phyloP scores from a whole-genome alignment of 2,329 filamentous ascomycete genomes.

The Penicillium sclerotiorum region DNA sequence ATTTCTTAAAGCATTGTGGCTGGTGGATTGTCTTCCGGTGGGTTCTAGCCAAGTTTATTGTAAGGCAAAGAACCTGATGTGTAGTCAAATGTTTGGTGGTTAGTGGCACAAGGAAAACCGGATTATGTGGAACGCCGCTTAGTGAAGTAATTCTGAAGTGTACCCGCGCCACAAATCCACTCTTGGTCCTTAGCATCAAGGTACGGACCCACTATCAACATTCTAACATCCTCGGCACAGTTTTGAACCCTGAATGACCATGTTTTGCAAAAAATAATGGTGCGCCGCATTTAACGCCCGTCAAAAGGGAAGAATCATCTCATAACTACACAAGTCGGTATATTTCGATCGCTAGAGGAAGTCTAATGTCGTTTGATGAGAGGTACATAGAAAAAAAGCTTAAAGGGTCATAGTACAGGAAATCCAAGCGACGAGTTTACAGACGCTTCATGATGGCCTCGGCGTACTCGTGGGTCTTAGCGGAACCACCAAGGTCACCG shows the following conservation, averaged over 20 bases:
- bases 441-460: constrained; percentile 79
- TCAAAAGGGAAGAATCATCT: constrained; percentile 3
- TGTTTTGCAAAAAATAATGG: no score
- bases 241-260: neutral
- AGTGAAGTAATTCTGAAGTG: neutral
- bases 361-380: constrained; percentile 43
- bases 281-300: no score
- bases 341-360: constrained; percentile 41
- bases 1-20: neutral
- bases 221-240: neutral
- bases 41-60: neutral
- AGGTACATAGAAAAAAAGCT: constrained; percentile 33
- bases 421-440: constrained; percentile 36
- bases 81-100: no score
- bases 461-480: constrained; percentile 94
- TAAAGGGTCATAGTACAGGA: constrained; percentile 41
- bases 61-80: no score
- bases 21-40: neutral
- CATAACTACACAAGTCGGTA: constrained; percentile 39
- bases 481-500: constrained; percentile 92
- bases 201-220: neutral
- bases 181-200: neutral
- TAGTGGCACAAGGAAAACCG: neutral
- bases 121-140: neutral
- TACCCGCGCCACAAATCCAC: neutral